Conservation (phyloP, 306 rosid genomes). For the Macrotyloma uniflorum region DNA sequence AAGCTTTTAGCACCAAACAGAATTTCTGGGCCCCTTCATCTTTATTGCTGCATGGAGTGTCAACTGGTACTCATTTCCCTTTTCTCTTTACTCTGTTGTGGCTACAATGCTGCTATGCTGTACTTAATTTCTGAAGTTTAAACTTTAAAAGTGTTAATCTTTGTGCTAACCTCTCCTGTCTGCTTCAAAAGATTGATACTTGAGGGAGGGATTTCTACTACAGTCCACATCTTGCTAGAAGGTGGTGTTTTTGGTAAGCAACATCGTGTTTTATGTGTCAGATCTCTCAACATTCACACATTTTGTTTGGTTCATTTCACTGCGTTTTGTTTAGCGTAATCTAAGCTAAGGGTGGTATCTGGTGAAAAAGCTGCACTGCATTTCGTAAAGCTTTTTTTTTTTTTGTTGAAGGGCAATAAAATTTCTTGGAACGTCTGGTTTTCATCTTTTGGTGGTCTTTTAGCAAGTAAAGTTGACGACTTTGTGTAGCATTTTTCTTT, state of each 20-base stretch:
- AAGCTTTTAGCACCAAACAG: slow-evolving; percentile 38
- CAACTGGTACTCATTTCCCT: slow-evolving; percentile 51
- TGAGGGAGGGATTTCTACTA: slow-evolving; percentile 20
- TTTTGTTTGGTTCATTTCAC: slow-evolving; percentile 36
- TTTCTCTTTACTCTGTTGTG: slow-evolving; percentile 50
- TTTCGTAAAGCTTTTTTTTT: neutral
- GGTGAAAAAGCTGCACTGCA: slow-evolving; percentile 45
- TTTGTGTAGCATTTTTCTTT: slow-evolving; percentile 9
- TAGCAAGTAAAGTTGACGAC: slow-evolving; percentile 31
- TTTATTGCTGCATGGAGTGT: slow-evolving; percentile 60
- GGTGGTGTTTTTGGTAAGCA: slow-evolving; percentile 49
- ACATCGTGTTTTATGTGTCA: slow-evolving; percentile 40
- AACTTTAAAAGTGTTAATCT: slow-evolving; percentile 30
- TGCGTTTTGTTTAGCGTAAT: slow-evolving; percentile 41
- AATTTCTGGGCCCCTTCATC: slow-evolving; percentile 61
- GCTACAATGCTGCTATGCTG: slow-evolving; percentile 40
- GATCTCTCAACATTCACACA: slow-evolving; percentile 52
- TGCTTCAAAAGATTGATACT: slow-evolving; percentile 40
- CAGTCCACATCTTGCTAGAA: slow-evolving; percentile 46
- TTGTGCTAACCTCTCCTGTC: slow-evolving; percentile 23
- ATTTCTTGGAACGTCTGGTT: slow-evolving; percentile 37
- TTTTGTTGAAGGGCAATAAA: slow-evolving; percentile 23
- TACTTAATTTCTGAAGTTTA: slow-evolving; percentile 21
- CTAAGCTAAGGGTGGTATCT: slow-evolving; percentile 29
- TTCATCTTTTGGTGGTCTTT: slow-evolving; percentile 25